These are phyloP conservation scores for Ensete glaucum DNA, from an alignment of 176 grass and related monocot species.

Conservation along the genomic window DNA sequence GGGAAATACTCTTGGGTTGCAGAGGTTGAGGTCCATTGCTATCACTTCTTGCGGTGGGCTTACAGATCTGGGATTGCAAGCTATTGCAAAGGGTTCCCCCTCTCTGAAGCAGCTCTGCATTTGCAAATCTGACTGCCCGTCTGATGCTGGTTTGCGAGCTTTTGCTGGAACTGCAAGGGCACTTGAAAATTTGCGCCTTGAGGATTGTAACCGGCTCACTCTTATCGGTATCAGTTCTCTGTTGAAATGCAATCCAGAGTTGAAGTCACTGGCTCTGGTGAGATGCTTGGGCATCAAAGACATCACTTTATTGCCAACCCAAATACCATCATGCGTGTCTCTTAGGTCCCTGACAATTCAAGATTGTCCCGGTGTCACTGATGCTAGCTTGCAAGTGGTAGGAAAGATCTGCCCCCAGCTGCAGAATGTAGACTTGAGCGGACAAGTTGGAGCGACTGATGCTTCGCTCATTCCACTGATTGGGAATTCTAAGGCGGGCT, in stretches of 20 bases:
- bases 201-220: constrained; percentile 70
- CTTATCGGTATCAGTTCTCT: constrained; percentile 59
- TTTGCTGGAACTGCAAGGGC: constrained; percentile 44
- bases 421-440: constrained; percentile 70
- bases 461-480: constrained; percentile 63
- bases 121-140: constrained; percentile 58
- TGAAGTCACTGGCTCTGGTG: constrained; percentile 61
- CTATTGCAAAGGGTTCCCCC: constrained; percentile 64
- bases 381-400: constrained; percentile 61
- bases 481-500: constrained; percentile 42
- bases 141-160: constrained; percentile 55
- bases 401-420: constrained; percentile 81
- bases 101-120: constrained; percentile 61
- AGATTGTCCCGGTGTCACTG: constrained; percentile 66
- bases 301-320: constrained; percentile 40
- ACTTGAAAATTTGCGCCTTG: constrained; percentile 56
- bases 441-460: constrained; percentile 56
- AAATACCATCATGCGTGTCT: constrained; percentile 54
- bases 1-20: constrained; percentile 78
- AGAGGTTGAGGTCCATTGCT: constrained; percentile 55
- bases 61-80: constrained; percentile 56
- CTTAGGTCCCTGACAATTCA: constrained; percentile 65
- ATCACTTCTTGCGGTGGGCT: constrained; percentile 64
- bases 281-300: constrained; percentile 89
- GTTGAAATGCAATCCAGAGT: constrained; percentile 55